Evolutionary conservation across 2,329 filamentous ascomycete genomes (phyloP), one percentile per base, ranked within the genome.

Genomic region (Scedosporium dehoogii): DNA sequence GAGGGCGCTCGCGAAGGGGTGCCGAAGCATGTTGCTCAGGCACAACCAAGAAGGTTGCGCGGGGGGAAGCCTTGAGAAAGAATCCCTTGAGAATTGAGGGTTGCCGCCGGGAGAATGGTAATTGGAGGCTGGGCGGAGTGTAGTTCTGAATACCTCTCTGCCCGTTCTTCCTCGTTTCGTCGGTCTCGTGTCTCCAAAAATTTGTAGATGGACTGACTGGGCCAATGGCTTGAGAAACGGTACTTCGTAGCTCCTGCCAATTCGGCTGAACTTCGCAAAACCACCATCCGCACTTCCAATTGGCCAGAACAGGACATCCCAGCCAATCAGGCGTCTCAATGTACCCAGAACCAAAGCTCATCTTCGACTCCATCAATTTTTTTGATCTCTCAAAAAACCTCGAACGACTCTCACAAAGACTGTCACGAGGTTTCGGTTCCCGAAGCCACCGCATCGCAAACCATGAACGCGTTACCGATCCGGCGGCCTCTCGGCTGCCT

Each of bases 401-500:
- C 29, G 29, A 33, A 33, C 29, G 29, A 33, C 29, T 33, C 29
- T 33, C 29, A 2, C 29, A 33, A 33, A 10, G 10, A 33, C 29
- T 10, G 9, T 33, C 29, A 33, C 29, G 29, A 33, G 29, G 29
- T 38, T 21, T 38, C 21, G 9, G 14, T 42, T 23, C n/a, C 33
- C 14, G 14, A 10, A 27, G 38, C 44, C 42, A 18, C 21, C 21
- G 42, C 23, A 55, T 64, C 64, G 62, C 64, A 69, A 69, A 76
- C 70, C 66, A 84, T 81, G 79, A 91, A 90, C 81, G 80, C 83
- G 67, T 79, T 83, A 67, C 75, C 81, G 64, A 70, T 81, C 70
- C 76, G 83, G 75, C 85, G 88, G 83, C 88, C 89, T 65, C 75
- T 90, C 71, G 84, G 85, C 79, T 87, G 85, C 75, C 84, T 90